These are phyloP conservation scores for Suillus tomentosus DNA, from an alignment of 768 basidiomycete species.

Conservation along the genomic window DNA sequence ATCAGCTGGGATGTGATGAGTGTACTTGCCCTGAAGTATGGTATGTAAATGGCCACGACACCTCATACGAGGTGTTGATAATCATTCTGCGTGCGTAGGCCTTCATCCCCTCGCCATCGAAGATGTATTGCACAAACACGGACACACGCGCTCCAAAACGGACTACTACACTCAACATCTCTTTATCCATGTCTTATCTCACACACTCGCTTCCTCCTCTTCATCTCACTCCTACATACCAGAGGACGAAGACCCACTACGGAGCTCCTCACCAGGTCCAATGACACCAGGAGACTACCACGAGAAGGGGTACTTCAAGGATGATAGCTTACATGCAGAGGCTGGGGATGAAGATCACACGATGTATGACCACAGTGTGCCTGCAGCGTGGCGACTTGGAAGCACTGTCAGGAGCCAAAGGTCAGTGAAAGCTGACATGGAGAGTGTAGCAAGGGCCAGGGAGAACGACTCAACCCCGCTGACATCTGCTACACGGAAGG, in stretches of 20 bases:
- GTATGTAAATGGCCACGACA: conserved; percentile 40
- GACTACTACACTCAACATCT: conserved; percentile 74
- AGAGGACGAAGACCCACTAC: conserved; percentile 15
- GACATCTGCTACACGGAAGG: conserved; percentile 7
- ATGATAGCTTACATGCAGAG: not conserved
- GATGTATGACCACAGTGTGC: conserved; percentile 10
- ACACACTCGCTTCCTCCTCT: conserved; percentile 43
- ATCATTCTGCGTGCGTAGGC: conserved; percentile 37
- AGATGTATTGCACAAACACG: conserved; percentile 61
- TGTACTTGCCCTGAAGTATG: conserved; percentile 62
- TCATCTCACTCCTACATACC: conserved; percentile 16
- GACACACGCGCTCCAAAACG: conserved; percentile 61
- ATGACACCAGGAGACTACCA: conserved; percentile 17
- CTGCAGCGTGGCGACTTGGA: conserved; percentile 12
- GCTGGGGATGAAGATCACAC: conserved; percentile 8
- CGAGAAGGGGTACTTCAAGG: not conserved
- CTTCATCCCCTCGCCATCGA: conserved; percentile 74
- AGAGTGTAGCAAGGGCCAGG: not conserved
- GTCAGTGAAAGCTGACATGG: conserved; percentile 3
- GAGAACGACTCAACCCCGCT: not conserved
- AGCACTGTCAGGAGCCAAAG: conserved; percentile 11
- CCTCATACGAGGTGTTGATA: conserved; percentile 15
- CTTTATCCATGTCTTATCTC: conserved; percentile 68
- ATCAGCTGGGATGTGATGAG: conserved; percentile 74
- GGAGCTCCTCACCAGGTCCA: conserved; percentile 36